Evolutionary conservation across 371 early-diverging fungal species (phyloP), one percentile per base, ranked within the genome.

Genomic region (Smittium culicis): DNA sequence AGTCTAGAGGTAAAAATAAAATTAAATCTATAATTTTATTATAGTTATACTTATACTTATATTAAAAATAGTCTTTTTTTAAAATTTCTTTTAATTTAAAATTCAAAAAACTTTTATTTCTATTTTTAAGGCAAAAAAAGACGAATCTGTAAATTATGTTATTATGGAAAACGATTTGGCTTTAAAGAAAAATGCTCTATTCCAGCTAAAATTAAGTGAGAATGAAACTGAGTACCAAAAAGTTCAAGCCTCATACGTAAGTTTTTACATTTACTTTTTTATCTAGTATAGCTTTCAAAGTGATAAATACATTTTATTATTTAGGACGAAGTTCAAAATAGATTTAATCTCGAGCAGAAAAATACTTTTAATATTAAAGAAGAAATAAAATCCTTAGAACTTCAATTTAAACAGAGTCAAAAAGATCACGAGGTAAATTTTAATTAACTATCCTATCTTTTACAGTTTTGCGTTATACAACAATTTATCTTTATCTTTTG

Each of bases 111-210:
- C n/a, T n/a, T n/a, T n/a, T n/a, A n/a, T n/a, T n/a, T n/a, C n/a
- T n/a, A n/a, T 45, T 20, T 45, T 45, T 45, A 11, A 45, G 45
- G 45, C 45, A 3, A 85, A 85, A 71, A 93, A 91, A 77, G 75
- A 80, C 54, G 93, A 93, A 72, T 94, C 95, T 0, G 88, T 91
- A 68, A 76, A 76, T 24, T 94, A 85, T 71, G 68, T 95, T 27
- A 79, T 83, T 68, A 80, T 83, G 16, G 94, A 93, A 71, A 95
- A 95, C 70, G 83, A 83, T 35, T 70, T 92, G 57, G 81, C 85
- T 14, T 68, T 75, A 34, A 85, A 88, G 56, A 85, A 87, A 71
- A 90, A 88, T 34, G 81, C 82, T 34, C 76, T 92, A 1, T 90
- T 84, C 70, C 94, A 93, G 72, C 80, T 84, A 56, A 72, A 78